Conservation (phyloP, 2,329 filamentous ascomycete genomes). For the Paramyrothecium roridum region DNA sequence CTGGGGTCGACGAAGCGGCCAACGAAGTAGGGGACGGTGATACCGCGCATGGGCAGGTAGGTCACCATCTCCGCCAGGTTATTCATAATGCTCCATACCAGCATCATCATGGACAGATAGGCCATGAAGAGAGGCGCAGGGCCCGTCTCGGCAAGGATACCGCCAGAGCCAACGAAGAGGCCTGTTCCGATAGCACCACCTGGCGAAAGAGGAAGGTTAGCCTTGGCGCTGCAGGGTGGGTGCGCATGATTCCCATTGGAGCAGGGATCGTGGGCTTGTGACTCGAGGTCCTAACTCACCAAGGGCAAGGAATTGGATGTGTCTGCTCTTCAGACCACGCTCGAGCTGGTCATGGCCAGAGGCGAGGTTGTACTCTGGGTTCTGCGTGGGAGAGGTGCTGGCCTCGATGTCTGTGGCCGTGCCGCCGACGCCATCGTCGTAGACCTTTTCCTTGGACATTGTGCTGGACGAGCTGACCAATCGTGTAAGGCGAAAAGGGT, state of each 20-base stretch:
- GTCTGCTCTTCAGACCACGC: conserved; percentile 56
- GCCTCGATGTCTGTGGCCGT: neutral
- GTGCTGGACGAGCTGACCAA: neutral
- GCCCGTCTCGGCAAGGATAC: conserved; percentile 52
- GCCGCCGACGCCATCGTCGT: neutral
- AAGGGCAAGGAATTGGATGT: conserved; percentile 59
- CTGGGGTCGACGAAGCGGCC: conserved; percentile 53
- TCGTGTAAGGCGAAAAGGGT: too few relatives aligned
- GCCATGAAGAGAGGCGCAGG: conserved; percentile 69
- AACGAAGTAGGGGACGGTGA: conserved; percentile 55
- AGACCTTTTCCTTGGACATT: neutral
- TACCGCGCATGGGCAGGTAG: conserved; percentile 52
- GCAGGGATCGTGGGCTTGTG: neutral
- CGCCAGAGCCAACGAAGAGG: conserved; percentile 60
- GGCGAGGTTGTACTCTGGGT: conserved; percentile 32
- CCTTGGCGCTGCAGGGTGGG: neutral
- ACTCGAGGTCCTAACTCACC: conserved; percentile 23
- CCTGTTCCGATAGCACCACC: conserved; percentile 60
- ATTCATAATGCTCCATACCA: conserved; percentile 55
- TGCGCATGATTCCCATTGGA: conserved; percentile 8
- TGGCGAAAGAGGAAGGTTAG: neutral
- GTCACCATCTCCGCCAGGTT: conserved; percentile 52
- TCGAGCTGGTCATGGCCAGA: conserved; percentile 42
- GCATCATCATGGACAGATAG: conserved; percentile 55
- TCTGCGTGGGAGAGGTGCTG: conserved; percentile 1